Percentiles rank a stretch among this genome's conserved stretches.
These are phyloP conservation scores for Sporothrix brasiliensis DNA, from an alignment of 2,329 filamentous ascomycete genomes.

Conservation along the genomic window DNA sequence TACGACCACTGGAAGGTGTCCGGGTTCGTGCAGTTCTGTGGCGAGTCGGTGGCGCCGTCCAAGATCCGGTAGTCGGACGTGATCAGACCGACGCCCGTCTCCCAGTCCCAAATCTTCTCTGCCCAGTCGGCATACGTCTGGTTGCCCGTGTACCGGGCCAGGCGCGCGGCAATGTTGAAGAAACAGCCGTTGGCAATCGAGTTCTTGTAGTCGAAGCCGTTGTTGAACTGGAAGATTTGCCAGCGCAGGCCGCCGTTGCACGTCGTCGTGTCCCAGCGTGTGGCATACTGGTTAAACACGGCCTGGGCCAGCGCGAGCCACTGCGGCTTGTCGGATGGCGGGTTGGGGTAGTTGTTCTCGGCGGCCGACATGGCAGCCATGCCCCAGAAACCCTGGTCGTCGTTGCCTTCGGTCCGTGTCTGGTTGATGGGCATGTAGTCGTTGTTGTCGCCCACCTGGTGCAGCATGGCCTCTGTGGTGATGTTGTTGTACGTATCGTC, in stretches of 20 bases:
- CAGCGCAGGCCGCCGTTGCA: slow-evolving; percentile 79
- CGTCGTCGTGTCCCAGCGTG: slow-evolving; percentile 66
- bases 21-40: slow-evolving; percentile 53
- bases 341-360: slow-evolving; percentile 74
- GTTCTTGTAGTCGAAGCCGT: slow-evolving; percentile 70
- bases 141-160: slow-evolving; percentile 79
- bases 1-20: slow-evolving; percentile 69
- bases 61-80: slow-evolving; percentile 57
- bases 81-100: slow-evolving; percentile 59
- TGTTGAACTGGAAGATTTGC: slow-evolving; percentile 82
- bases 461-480: slow-evolving; percentile 60
- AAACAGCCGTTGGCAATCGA: slow-evolving; percentile 70
- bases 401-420: slow-evolving; percentile 65
- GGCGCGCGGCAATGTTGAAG: slow-evolving; percentile 69
- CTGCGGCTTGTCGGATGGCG: slow-evolving; percentile 62
- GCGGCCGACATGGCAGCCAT: slow-evolving; percentile 77
- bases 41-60: slow-evolving; percentile 56
- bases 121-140: slow-evolving; percentile 78
- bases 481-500: slow-evolving; percentile 66
- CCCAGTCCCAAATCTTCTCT: slow-evolving; percentile 69
- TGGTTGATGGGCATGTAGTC: slow-evolving; percentile 71
- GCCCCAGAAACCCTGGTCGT: slow-evolving; percentile 85
- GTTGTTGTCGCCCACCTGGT: slow-evolving; percentile 61
- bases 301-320: slow-evolving; percentile 80
- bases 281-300: slow-evolving; percentile 76